Base-by-base conservation (phyloP, 345 rosid genomes). In the Heritiera littoralis region DNA sequence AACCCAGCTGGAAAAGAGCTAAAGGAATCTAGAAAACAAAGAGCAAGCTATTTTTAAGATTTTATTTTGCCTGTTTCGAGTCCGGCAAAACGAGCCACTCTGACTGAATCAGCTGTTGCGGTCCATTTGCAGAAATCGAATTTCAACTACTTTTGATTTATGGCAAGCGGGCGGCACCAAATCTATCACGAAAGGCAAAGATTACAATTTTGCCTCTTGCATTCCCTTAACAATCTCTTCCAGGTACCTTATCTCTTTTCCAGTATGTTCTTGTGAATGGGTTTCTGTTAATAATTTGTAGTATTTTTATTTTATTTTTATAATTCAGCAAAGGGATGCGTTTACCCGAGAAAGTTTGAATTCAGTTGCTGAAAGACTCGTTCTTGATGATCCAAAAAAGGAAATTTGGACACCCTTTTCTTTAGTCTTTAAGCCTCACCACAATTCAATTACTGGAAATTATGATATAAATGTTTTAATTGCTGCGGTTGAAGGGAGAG, bases 191-290 rank as follows among this genome's bases (percentile, higher is more conserved):
- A 95, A 83, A 89, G 83, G 73, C 98, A 95, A 81, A 87, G 89
- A 75, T 78, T 95, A 7, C 98, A 95, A 46, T 90, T 90, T 66
- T 95, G 99, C 84, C 96, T 93, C 79, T 77, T 93, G 10, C 98
- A 95, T 86, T 80, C 92, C 18, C 98, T 95, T 77, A 92, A 93
- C 90, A 95, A 89, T 85, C 94, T 95, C 81, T 93, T 93, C 84
- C 99, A 92, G 98, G 98, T 93, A 46, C 75, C 66, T 54, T 23
- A 17, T 9, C 55, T 14, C 60, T 15, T 18, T 56, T 14, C 41
- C 5, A 20, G 67, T 13, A 14, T 41, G 20, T 73, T 49, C 0
- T 43, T 45, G 15, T 43, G 9, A 11, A 41, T 58, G 56, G 61
- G 23, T 72, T 55, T 67, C 13, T 7, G 10, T 61, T 73, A 45